Evolutionary conservation across 2,329 filamentous ascomycete species (phyloP).

Genomic region (Colletotrichum lini): DNA sequence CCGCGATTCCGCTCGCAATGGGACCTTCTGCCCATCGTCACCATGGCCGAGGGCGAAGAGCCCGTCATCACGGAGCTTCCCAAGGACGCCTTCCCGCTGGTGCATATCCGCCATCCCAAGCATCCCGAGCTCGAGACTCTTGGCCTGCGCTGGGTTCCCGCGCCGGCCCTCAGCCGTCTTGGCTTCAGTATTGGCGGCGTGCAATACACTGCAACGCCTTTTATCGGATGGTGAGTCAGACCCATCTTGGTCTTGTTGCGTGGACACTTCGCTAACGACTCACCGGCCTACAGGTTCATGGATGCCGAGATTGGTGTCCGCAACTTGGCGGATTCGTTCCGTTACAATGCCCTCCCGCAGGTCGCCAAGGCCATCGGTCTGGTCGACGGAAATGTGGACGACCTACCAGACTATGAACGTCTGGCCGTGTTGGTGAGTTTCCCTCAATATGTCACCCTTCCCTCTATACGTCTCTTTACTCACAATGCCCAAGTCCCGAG

Average conservation of each 20-base stretch:
- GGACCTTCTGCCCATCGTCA: constrained; percentile 37
- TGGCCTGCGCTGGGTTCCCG: constrained; percentile 41
- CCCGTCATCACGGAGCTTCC: constrained; percentile 40
- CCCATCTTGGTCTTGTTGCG: too few species aligned
- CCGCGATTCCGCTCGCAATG: constrained; percentile 39
- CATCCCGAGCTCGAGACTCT: constrained; percentile 35
- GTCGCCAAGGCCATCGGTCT: constrained; percentile 35
- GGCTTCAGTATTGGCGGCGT: constrained; percentile 41
- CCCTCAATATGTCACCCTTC: too few species aligned
- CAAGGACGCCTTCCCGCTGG: constrained; percentile 36
- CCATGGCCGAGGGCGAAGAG: constrained; percentile 38
- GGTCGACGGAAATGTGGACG: constrained; percentile 35
- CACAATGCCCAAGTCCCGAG: constrained; percentile 31
- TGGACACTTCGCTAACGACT: neutral
- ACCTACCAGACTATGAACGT: constrained; percentile 39
- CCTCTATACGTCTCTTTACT: neutral
- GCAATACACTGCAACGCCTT: constrained; percentile 38
- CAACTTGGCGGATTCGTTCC: constrained; percentile 38
- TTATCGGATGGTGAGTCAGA: constrained; percentile 30
- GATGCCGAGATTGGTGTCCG: constrained; percentile 40
- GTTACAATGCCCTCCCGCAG: constrained; percentile 38
- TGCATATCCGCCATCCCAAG: constrained; percentile 40
- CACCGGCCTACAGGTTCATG: constrained; percentile 33
- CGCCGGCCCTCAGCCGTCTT: constrained; percentile 39
- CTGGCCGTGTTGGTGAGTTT: constrained; percentile 35